Conservation (phyloP, 1,139 yeast genomes). For the Kodamaea ohmeri region DNA sequence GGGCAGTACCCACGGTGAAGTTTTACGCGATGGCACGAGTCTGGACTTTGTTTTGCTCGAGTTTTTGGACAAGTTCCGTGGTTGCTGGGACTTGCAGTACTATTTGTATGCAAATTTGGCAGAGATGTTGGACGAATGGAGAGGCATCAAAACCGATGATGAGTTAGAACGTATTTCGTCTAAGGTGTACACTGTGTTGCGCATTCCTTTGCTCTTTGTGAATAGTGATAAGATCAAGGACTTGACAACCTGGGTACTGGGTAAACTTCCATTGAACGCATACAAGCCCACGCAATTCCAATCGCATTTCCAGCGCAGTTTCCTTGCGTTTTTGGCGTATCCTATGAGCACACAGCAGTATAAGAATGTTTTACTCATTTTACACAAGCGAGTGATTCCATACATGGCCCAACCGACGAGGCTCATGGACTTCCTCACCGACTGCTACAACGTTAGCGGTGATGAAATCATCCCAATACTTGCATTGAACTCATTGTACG, state of each 20-base stretch:
- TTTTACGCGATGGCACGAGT: constrained; percentile 45
- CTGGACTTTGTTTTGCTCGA: constrained; percentile 58
- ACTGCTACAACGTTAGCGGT: constrained; percentile 62
- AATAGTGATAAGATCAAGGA: constrained; percentile 35
- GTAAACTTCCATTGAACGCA: constrained; percentile 53
- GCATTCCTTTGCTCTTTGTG: constrained; percentile 26
- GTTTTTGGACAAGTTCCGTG: constrained; percentile 52
- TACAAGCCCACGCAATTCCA: constrained; percentile 59
- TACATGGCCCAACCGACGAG: constrained; percentile 74
- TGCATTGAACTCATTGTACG: constrained; percentile 85
- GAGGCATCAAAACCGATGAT: constrained; percentile 16
- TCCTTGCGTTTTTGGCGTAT: constrained; percentile 55
- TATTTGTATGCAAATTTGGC: constrained; percentile 51
- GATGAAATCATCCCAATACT: constrained; percentile 74
- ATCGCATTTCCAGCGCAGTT: constrained; percentile 64
- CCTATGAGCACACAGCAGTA: constrained; percentile 58
- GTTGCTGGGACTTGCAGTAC: constrained; percentile 64
- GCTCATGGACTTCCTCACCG: constrained; percentile 91
- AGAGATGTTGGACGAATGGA: constrained; percentile 23
- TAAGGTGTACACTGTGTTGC: constrained; percentile 40
- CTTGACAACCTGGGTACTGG: constrained; percentile 27
- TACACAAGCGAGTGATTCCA: constrained; percentile 86
- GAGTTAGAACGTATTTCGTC: constrained; percentile 31
- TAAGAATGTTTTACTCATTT: constrained; percentile 61
- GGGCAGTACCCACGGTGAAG: constrained; percentile 35